Percentiles rank a stretch among this genome's conserved stretches.
These are phyloP conservation scores for Teunomyces barrocoloradensis DNA, from an alignment of 805 yeast species.

Conservation along the genomic window DNA sequence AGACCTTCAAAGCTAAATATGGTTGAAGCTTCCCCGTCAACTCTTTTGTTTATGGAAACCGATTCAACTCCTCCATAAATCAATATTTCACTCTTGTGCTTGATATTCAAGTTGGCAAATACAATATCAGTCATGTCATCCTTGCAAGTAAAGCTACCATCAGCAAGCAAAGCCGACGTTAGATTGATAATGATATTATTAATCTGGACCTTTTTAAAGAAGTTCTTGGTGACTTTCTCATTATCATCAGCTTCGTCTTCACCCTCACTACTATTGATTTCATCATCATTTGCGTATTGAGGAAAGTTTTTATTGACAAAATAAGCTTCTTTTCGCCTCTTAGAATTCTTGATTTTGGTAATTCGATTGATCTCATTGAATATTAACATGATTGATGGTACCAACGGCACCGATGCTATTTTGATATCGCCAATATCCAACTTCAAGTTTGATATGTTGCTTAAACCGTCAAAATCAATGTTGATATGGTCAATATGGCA, in stretches of 20 bases:
- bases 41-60: slow-evolving; percentile 23
- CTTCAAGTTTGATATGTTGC: slow-evolving; percentile 30
- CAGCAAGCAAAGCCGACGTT: slow-evolving; percentile 41
- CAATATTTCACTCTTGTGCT: slow-evolving; percentile 41
- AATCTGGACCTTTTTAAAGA: slow-evolving; percentile 41
- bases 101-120: slow-evolving; percentile 32
- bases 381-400: slow-evolving; percentile 36
- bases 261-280: slow-evolving; percentile 8
- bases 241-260: slow-evolving; percentile 14
- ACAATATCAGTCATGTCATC: slow-evolving; percentile 23
- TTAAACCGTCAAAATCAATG: slow-evolving; percentile 49
- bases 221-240: slow-evolving; percentile 9
- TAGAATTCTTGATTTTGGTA: slow-evolving; percentile 31
- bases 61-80: slow-evolving; percentile 48
- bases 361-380: slow-evolving; percentile 37
- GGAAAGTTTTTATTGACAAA: slow-evolving; percentile 17
- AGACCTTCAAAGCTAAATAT: slow-evolving; percentile 7
- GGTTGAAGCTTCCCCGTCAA: not conserved
- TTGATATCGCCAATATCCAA: slow-evolving; percentile 40
- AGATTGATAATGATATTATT: slow-evolving; percentile 39
- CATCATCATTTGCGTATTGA: slow-evolving; percentile 17
- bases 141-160: slow-evolving; percentile 43
- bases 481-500: slow-evolving; percentile 35
- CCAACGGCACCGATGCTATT: slow-evolving; percentile 45
- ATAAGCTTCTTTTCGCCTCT: slow-evolving; percentile 19